phyloP scores from a whole-genome alignment of 2,329 filamentous ascomycete genomes.

The Penicillium sp. region DNA sequence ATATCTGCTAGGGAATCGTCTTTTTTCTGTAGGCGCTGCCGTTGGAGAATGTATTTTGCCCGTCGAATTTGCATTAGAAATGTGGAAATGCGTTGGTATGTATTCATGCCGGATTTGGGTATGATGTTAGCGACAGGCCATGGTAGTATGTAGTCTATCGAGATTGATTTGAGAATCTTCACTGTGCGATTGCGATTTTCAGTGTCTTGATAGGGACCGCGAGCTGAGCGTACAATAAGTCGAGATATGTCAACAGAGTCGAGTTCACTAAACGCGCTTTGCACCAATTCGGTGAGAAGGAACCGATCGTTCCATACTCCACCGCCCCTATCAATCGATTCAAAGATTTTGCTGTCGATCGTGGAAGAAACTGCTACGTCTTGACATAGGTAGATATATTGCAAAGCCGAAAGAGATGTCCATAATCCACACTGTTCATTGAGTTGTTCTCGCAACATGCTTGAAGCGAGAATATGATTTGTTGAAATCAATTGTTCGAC shows the following conservation, averaged over 20 bases:
- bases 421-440: conserved; percentile 66
- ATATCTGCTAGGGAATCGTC: conserved; percentile 30
- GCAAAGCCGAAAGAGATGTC: conserved; percentile 62
- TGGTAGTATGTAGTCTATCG: conserved; percentile 63
- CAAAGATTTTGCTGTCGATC: conserved; percentile 68
- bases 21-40: conserved; percentile 37
- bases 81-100: conserved; percentile 70
- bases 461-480: conserved; percentile 67
- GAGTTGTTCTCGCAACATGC: conserved; percentile 61
- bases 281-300: conserved; percentile 70
- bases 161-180: conserved; percentile 59
- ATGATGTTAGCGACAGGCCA: conserved; percentile 70
- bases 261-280: conserved; percentile 61
- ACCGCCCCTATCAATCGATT: conserved; percentile 62
- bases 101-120: conserved; percentile 57
- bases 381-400: conserved; percentile 70
- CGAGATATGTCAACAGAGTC: conserved; percentile 56
- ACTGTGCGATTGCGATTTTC: conserved; percentile 56
- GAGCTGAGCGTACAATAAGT: conserved; percentile 55
- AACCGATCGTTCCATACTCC: conserved; percentile 75
- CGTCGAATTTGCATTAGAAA: conserved; percentile 75
- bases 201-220: conserved; percentile 40
- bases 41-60: conserved; percentile 63
- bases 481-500: conserved; percentile 74
- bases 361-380: conserved; percentile 65